Evolutionary conservation across 352 stramenopile genomes (phyloP), one percentile per base, ranked within the genome.

Genomic region (Globisporangium takayamanum): DNA sequence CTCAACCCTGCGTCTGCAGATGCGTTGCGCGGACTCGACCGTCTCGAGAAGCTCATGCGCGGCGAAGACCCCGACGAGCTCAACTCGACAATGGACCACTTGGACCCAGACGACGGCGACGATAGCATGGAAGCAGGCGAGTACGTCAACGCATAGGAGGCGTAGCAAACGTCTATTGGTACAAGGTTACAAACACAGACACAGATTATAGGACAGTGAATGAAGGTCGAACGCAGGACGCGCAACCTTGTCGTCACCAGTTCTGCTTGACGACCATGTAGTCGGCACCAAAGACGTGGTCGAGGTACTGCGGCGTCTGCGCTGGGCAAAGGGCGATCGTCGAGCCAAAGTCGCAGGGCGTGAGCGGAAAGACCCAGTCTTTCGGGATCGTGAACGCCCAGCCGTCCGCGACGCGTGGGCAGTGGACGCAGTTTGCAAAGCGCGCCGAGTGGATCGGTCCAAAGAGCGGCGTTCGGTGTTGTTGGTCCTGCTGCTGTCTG

Each of bases 21-120:
- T 6, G 79, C 82, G 10, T 18, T 84, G 10, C 68, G 69, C 3
- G 84, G 75, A 0, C 55, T 94, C 15, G 80, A 92, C 10, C 77
- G 80, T 5, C 68, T 94, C 2, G 84, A 94, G 63, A 89, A 88
- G 62, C 65, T 92, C 33, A 87, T 92, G 79, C 80, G 76, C 10
- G 82, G 79, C 4, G 80, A 92, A 37, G 80, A 92, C 56, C 78
- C 78, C 0, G 80, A 94, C 55, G 79, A 86, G 39, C 54, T 86
- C 39, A 86, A 70, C 63, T 76, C 76, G 45, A 80, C 72, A 14
- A 80, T 88, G 66, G 78, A 88, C 36, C 69, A 81, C 59, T 62
- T 88, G 57, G 79, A 80, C 25, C 57, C 63, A 5, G 77, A 84
- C 51, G 76, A 82, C 39, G 68, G 72, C 36, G 74, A 87, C 28